Percentiles rank a stretch among this genome's conserved stretches.
Evolutionary conservation across 352 stramenopile species (phyloP).

Genomic region (Phytophthora kernoviae): DNA sequence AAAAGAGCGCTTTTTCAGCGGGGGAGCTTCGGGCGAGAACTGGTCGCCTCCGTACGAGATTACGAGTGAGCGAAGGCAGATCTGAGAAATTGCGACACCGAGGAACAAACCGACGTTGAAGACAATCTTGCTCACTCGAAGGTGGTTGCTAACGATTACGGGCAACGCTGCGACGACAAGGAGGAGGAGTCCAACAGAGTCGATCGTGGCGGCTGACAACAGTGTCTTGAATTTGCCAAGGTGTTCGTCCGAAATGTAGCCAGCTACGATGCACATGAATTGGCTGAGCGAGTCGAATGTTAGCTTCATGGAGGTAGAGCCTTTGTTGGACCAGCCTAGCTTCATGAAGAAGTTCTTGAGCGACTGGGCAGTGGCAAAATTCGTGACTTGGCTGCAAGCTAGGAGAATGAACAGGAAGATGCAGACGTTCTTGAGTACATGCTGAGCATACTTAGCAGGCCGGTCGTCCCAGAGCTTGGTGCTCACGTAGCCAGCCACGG

Average conservation of each 20-base stretch:
- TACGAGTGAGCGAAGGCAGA: too few relatives aligned
- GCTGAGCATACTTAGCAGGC: conserved; percentile 44
- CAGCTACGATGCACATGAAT: too few relatives aligned
- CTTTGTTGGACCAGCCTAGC: conserved; percentile 40
- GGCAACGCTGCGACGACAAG: conserved; percentile 46
- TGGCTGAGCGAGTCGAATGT: too few relatives aligned
- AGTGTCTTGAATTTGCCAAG: conserved; percentile 8
- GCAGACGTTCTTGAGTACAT: conserved; percentile 48
- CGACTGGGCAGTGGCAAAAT: conserved; percentile 49
- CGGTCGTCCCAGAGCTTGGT: conserved; percentile 10
- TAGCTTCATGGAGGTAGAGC: too few relatives aligned
- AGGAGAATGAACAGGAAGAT: conserved; percentile 55
- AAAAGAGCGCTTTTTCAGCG: conserved; percentile 67
- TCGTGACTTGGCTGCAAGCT: conserved; percentile 43
- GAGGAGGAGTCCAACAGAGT: conserved; percentile 49
- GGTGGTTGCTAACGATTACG: conserved; percentile 26
- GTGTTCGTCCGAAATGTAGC: too few relatives aligned
- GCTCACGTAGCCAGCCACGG: conserved; percentile 4
- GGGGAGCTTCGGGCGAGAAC: conserved; percentile 41
- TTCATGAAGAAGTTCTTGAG: conserved; percentile 59
- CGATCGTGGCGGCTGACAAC: conserved; percentile 20
- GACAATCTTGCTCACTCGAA: conserved; percentile 30
- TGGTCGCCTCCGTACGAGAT: too few relatives aligned
- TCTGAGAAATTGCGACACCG: too few relatives aligned
- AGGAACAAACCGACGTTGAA: conserved; percentile 52